phyloP scores from a whole-genome alignment of 352 stramenopile species.

The Peronospora destructor region DNA sequence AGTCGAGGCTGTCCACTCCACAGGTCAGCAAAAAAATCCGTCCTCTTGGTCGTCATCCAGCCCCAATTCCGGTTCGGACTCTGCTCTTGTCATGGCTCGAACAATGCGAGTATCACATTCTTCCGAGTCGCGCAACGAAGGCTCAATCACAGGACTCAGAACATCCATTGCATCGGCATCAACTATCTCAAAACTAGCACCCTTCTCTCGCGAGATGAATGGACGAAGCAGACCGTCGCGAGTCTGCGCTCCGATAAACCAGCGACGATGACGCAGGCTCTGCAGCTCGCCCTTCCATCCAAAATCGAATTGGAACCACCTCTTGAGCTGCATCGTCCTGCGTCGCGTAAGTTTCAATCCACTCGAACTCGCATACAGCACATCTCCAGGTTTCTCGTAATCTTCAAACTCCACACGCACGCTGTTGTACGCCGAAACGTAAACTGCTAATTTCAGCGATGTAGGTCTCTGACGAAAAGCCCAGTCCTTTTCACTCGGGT shows the following conservation, averaged over 20 bases:
- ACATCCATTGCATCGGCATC: slow-evolving; percentile 52
- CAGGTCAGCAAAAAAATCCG: slow-evolving; percentile 8
- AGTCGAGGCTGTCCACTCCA: slow-evolving; percentile 2
- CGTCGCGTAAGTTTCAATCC: slow-evolving; percentile 41
- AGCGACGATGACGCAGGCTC: slow-evolving; percentile 53
- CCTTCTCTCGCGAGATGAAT: slow-evolving; percentile 53
- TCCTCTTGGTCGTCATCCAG: slow-evolving; percentile 8
- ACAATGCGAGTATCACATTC: neutral
- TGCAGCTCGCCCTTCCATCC: slow-evolving; percentile 66
- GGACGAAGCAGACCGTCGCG: slow-evolving; percentile 57
- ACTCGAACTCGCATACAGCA: slow-evolving; percentile 46
- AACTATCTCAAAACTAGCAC: slow-evolving; percentile 49
- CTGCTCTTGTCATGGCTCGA: slow-evolving; percentile 9
- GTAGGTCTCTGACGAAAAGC: slow-evolving; percentile 56
- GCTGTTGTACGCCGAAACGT: slow-evolving; percentile 48
- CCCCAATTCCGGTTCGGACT: slow-evolving; percentile 19
- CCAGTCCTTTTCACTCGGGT: slow-evolving; percentile 51
- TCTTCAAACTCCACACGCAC: slow-evolving; percentile 47
- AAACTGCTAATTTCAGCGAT: slow-evolving; percentile 34
- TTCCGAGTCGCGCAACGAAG: slow-evolving; percentile 15
- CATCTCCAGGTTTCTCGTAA: slow-evolving; percentile 30
- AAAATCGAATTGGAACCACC: slow-evolving; percentile 60
- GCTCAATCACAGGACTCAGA: slow-evolving; percentile 28
- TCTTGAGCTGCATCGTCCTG: slow-evolving; percentile 49
- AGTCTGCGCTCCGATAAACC: slow-evolving; percentile 63